Percentiles rank a stretch among this genome's conserved stretches.
Conservation (phyloP, 192 early-diverging fungal genomes). For the Dimargaris cristalligena region DNA sequence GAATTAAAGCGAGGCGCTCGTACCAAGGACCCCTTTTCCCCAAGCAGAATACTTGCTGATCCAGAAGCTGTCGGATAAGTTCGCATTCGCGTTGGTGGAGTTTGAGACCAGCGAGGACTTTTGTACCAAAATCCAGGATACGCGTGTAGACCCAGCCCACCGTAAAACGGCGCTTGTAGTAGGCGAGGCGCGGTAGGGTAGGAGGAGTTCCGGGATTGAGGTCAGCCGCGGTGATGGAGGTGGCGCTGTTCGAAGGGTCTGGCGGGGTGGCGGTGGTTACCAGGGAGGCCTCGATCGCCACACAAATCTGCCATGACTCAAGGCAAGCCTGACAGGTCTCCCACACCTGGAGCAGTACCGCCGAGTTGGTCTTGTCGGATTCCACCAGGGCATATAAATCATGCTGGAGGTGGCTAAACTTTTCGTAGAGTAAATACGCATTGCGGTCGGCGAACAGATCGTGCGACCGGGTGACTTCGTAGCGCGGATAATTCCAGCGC, state of each 20-base stretch:
- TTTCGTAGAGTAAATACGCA: not conserved
- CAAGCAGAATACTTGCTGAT: constrained; percentile 34
- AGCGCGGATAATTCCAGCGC: constrained; percentile 8
- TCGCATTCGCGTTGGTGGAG: constrained; percentile 33
- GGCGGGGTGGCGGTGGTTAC: too few relatives aligned
- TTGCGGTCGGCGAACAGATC: constrained; percentile 6
- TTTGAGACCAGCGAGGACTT: constrained; percentile 33
- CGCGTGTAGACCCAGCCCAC: constrained; percentile 41
- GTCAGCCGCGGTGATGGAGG: too few relatives aligned
- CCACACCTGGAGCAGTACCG: not conserved
- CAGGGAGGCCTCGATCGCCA: not conserved
- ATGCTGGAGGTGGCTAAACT: not conserved
- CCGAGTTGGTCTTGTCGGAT: not conserved
- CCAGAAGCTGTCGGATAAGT: constrained; percentile 35
- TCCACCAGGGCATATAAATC: not conserved
- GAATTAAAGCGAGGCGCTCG: constrained; percentile 40
- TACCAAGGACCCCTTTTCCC: constrained; percentile 47
- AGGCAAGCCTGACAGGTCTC: not conserved
- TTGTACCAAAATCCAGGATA: constrained; percentile 33
- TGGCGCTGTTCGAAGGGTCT: too few relatives aligned
- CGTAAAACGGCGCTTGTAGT: constrained; percentile 28
- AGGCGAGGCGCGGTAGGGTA: constrained; percentile 2
- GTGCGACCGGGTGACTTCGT: constrained; percentile 2
- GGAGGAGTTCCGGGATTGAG: not conserved
- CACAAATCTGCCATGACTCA: not conserved